phyloP scores from a whole-genome alignment of 345 rosid species.

The Arabidopsis thaliana region TAIR10.1 NC_003070.9:18533501-18534000 shows the following conservation, averaged over 20 bases:
- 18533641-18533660: slow-evolving; percentile 95
- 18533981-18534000: slow-evolving; percentile 18
- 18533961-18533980: slow-evolving; percentile 19
- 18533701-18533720: slow-evolving; percentile 88
- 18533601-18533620: slow-evolving; percentile 93
- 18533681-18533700: slow-evolving; percentile 79
- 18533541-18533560: slow-evolving; percentile 21
- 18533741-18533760: slow-evolving; percentile 97
- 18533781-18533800: slow-evolving; percentile 31
- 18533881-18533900: slow-evolving; percentile 92
- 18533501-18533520: slow-evolving; percentile 39
- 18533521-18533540: slow-evolving; percentile 35
- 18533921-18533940: slow-evolving; percentile 84
- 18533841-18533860: slow-evolving; percentile 97
- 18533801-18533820: slow-evolving; percentile 35
- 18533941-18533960: slow-evolving; percentile 33
- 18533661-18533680: slow-evolving; percentile 87
- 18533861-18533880: slow-evolving; percentile 93
- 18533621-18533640: slow-evolving; percentile 81
- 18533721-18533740: slow-evolving; percentile 98
- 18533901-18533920: slow-evolving; percentile 93
- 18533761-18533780: slow-evolving; percentile 41
- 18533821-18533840: slow-evolving; percentile 84
- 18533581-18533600: slow-evolving; percentile 96
- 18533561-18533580: slow-evolving; percentile 71